Evolutionary conservation across 78 protist genomes (phyloP).

Genomic region (Chrysochromulina parva): DNA sequence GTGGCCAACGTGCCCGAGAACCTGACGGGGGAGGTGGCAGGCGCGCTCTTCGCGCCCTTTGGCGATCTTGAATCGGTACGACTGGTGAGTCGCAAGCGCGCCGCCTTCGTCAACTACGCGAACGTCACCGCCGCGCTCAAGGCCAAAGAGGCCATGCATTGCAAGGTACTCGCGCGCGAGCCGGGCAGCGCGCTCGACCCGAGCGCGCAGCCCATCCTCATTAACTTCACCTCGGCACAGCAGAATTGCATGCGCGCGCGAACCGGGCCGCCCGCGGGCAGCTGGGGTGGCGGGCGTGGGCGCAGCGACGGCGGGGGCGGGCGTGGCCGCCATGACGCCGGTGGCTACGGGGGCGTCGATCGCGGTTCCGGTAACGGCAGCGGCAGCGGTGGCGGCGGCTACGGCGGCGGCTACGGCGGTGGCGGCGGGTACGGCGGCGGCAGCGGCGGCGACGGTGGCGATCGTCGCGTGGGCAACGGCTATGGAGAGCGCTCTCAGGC

Average conservation of each 20-base stretch:
- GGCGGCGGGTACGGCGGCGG: background rate
- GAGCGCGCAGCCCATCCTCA: background rate
- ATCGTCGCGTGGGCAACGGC: background rate
- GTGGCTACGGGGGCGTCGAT: background rate
- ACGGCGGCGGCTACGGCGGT: background rate
- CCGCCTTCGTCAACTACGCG: background rate
- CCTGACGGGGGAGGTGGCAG: background rate
- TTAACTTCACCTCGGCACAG: background rate
- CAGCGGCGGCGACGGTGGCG: background rate
- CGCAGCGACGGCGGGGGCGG: background rate
- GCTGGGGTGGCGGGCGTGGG: background rate
- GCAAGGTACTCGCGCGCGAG: background rate
- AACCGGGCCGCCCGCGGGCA: background rate
- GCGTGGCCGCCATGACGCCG: background rate
- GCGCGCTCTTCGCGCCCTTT: background rate
- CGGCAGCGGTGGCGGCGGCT: background rate
- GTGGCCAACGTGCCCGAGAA: background rate
- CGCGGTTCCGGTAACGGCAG: background rate
- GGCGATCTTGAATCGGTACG: background rate
- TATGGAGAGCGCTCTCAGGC: background rate
- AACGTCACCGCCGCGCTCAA: background rate
- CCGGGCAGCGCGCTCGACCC: background rate
- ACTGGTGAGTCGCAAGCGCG: background rate
- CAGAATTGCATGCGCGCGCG: conserved; percentile 7
- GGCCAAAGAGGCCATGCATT: background rate